Evolutionary conservation across 768 basidiomycete genomes (phyloP), one percentile per base, ranked within the genome.

Genomic region (Calocera cornea): DNA sequence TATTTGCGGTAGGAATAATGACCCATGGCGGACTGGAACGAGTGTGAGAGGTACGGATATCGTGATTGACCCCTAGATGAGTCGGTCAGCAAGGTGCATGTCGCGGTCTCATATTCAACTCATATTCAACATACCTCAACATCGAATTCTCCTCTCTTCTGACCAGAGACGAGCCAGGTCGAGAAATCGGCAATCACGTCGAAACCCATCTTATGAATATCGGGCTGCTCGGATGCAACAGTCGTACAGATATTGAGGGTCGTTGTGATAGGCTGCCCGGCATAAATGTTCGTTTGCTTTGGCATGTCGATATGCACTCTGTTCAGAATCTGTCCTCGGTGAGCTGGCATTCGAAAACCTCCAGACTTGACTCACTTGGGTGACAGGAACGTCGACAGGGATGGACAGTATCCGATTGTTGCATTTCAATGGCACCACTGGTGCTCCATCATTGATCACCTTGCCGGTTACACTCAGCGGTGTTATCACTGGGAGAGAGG

Each of bases 151-250:
- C 93, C 94, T 65, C 88, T 85, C 77, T 94, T 95, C 44, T 83
- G 82, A 10, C 95, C 95, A 69, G 91, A 89, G 10, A 97, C 84
- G 1, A 97, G 80, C 95, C 95, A 97, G 64, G 85, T 86, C 19
- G 86, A 82, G 76, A 86, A 82, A 70, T 92, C 90, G 67, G 90
- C 86, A 17, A 70, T 54, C 11, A 97, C 80, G 70, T 94, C 90
- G 73, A 88, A 97, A 40, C 87, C 83, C 66, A 75, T 76, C 24
- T 65, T 49, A 5, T 27, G 17, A 2, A 34, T 2, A 14, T 5
- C 77, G 33, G 75, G 71, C 63, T 77, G 73, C 73, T 82, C 86
- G 82, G 93, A 92, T 95, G 69, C 87, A 72, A 91, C 87, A 1
- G 87, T 87, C 0, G 88, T 90, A 38, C 79, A 79, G 31, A 97